Evolutionary conservation across 2,329 filamentous ascomycete species (phyloP), one percentile per base, ranked within the genome.

Genomic region (Leptosphaerulina australis): DNA sequence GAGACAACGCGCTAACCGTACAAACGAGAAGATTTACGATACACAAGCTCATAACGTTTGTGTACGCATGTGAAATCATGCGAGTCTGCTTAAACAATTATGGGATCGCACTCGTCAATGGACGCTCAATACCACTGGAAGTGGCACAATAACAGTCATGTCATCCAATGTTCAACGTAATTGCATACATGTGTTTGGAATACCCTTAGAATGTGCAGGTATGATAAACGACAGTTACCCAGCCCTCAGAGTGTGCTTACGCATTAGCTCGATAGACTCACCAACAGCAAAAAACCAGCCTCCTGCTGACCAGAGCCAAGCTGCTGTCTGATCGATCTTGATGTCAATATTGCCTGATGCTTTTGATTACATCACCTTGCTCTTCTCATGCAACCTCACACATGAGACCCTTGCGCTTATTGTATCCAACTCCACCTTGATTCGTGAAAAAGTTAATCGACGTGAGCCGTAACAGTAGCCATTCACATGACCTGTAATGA

Each of bases 341-440:
- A 40, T 31, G 18, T 34, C 18, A 14, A 12, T 31, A 45, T 45
- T 45, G 36, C 40, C 36, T 45, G 6, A 26, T 21, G 10, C 20
- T 41, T 40, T 45, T 45, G 41, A 51, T 51, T 24, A 46, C 31
- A 37, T 46, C 10, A 31, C 41, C 46, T 51, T 41, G 12, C 36
- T 25, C 34, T 12, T 25, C 33, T 5, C 11, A 36, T 50, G 26
- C 12, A 8, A 46, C 26, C 46, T 35, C 4, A 38, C 14, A 25
- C 25, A 35, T 29, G 28, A 37, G 12, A 21, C 3, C 20, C 24
- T 9, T 29, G 37, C 21, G 25, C 10, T 12, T 17, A 9, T 11
- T 11, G 5, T 15, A 21, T 30, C 15, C n/a, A 26, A 12, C 20
- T 6, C 14, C 25, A 31, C 34, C 41, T 17, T 26, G 41, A 33